A percentile compares a stretch with the other conserved stretches of the same genome.
These are phyloP conservation scores for Caryopteris hybrid DNA, from an alignment of 305 asterid genomes.

Conservation along the genomic window DNA sequence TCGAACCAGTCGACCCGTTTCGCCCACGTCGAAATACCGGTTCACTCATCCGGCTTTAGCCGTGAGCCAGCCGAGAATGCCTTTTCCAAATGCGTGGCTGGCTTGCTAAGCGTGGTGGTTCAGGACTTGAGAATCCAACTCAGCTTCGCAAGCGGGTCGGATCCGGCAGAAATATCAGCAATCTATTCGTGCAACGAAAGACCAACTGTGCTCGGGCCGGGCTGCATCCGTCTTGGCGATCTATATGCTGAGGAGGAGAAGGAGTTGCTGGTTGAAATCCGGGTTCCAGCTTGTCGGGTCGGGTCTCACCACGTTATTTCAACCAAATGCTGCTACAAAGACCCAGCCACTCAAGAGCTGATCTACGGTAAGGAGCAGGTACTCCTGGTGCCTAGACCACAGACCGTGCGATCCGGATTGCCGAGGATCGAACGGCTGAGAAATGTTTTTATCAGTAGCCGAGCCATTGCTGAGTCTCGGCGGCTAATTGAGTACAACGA, in stretches of 20 bases:
- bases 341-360: slow-evolving; percentile 56
- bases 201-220: slow-evolving; percentile 47
- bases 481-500: slow-evolving; percentile 62
- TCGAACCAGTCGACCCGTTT: slow-evolving; percentile 56
- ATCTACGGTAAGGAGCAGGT: slow-evolving; percentile 43
- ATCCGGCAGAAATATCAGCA: slow-evolving; percentile 74
- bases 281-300: slow-evolving; percentile 44
- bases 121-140: slow-evolving; percentile 68
- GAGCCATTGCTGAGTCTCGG: slow-evolving; percentile 79
- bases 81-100: slow-evolving; percentile 78
- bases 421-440: slow-evolving; percentile 60
- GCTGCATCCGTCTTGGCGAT: slow-evolving; percentile 61
- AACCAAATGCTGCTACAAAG: slow-evolving; percentile 47
- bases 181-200: slow-evolving; percentile 52
- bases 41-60: slow-evolving; percentile 48
- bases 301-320: slow-evolving; percentile 71
- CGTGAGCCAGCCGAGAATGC: slow-evolving; percentile 68
- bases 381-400: slow-evolving; percentile 65
- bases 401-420: slow-evolving; percentile 44
- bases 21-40: slow-evolving; percentile 83
- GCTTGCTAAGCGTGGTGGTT: slow-evolving; percentile 71
- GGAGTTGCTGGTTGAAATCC: slow-evolving; percentile 57
- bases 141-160: slow-evolving; percentile 62
- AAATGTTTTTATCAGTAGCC: slow-evolving; percentile 54
- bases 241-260: slow-evolving; percentile 84